Evolutionary conservation across 257 asterid genomes (phyloP).

Genomic region (Solanum ahanhuiri): DNA sequence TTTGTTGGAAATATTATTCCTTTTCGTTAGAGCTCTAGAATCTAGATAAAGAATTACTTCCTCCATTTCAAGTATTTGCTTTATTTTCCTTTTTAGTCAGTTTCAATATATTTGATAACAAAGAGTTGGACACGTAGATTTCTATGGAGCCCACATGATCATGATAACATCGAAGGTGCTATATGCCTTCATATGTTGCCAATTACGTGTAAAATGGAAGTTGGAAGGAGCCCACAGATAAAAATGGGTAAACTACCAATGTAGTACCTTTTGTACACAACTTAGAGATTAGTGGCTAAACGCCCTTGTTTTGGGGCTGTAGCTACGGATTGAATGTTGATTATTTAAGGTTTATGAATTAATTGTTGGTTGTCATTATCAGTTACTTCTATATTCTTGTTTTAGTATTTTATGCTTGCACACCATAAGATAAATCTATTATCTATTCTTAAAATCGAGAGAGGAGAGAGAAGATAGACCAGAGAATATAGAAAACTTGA

Average conservation of each 20-base stretch:
- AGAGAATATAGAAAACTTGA: too few relatives aligned
- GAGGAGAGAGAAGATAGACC: too few relatives aligned
- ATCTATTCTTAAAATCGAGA: too few relatives aligned
- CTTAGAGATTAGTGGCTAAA: too few relatives aligned
- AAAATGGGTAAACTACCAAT: neutral
- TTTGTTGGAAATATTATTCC: neutral
- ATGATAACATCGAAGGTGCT: neutral
- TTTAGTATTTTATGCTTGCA: too few relatives aligned
- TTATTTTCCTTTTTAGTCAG: neutral
- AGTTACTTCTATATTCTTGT: too few relatives aligned
- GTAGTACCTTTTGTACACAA: neutral
- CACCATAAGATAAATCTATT: too few relatives aligned
- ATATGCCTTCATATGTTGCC: neutral
- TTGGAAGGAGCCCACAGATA: neutral
- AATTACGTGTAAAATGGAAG: neutral
- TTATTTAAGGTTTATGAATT: too few relatives aligned
- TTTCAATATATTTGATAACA: neutral
- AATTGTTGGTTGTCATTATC: too few relatives aligned
- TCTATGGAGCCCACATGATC: neutral
- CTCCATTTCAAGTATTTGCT: neutral
- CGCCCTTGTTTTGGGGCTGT: too few relatives aligned
- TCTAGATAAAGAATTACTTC: neutral
- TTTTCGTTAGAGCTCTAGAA: neutral
- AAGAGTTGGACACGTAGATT: neutral
- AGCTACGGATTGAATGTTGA: too few relatives aligned